A percentile compares a stretch with the other conserved stretches of the same genome.
Evolutionary conservation across 1,139 yeast species (phyloP).

Genomic region (Candida sojae): DNA sequence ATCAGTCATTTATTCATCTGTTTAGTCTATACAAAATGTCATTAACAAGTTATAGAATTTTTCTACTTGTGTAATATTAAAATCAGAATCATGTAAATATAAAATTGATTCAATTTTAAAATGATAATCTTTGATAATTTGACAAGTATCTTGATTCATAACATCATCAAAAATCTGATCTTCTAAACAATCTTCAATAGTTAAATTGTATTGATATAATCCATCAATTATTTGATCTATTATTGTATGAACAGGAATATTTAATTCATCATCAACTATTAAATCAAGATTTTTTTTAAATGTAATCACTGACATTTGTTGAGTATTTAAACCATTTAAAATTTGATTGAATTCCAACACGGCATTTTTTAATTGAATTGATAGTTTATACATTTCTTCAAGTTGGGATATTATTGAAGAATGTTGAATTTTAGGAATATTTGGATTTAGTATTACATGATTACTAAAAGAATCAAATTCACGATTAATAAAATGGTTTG

Average conservation of each 20-base stretch:
- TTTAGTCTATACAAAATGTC: background rate
- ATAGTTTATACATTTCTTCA: constrained; percentile 9
- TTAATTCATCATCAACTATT: constrained; percentile 7
- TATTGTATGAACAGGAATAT: constrained; percentile 12
- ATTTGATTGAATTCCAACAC: background rate
- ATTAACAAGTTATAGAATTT: constrained; percentile 12
- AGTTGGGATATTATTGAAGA: constrained; percentile 8
- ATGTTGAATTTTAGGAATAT: constrained; percentile 10
- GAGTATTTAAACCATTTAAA: constrained; percentile 5
- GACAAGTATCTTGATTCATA: background rate
- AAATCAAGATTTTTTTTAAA: constrained; percentile 3
- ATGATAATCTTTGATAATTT: constrained; percentile 11
- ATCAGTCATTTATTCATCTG: background rate
- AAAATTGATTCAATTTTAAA: constrained; percentile 13
- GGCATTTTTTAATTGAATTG: constrained; percentile 7
- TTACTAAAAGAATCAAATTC: constrained; percentile 14
- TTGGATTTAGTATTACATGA: constrained; percentile 13
- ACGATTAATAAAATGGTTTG: constrained; percentile 14
- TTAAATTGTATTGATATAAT: constrained; percentile 15
- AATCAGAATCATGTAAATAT: constrained; percentile 10
- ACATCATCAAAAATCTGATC: background rate
- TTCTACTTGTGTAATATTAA: constrained; percentile 10
- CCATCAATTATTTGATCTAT: constrained; percentile 14
- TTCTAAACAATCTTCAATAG: constrained; percentile 12
- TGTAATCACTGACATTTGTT: constrained; percentile 4